Evolutionary conservation across 768 basidiomycete species (phyloP), one percentile per base, ranked within the genome.

Genomic region (Boletus sp.): DNA sequence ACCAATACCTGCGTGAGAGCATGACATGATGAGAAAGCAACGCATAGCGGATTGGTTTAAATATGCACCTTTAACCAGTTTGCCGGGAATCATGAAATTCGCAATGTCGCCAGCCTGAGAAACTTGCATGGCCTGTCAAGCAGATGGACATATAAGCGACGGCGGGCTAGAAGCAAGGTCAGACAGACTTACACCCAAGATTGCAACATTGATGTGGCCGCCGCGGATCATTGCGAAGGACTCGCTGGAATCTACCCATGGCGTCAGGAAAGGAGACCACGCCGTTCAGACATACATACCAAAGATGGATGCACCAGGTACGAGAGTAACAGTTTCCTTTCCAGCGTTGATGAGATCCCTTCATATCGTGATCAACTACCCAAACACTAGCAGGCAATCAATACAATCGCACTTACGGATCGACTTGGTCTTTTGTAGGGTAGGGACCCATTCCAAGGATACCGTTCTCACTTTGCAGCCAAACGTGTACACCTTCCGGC

Each of bases 221-320:
- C 95, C 95, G 52, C 95, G 90, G 73, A 98, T 97, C 95, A 98
- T 98, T 11, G 90, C 90, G 67, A 98, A 98, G 4, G 92, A 94
- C 74, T 97, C 94, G 64, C 85, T 85, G 4, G 93, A 94, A 74
- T 95, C 90, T 58, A 52, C 20, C 14, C 24, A 29, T 41, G 32
- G 36, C 17, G 35, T 62, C 39, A 56, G 53, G 45, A 41, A 30
- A 32, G 8, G 39, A 37, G 3, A 32, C 8, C 28, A 24, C 7
- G 15, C 5, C n/a, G 5, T 30, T 28, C 36, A 12, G 28, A 52
- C 37, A 20, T 29, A 70, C 86, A 51, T 62, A 89, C 91, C 95
- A 69, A 98, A 98, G 8, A 94, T 76, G 5, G 94, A 89, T 30
- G 94, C 92, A 28, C 95, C 95, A 24, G 94, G 94, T 24, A 97